A percentile compares a stretch with the other conserved stretches of the same genome.
phyloP scores from a whole-genome alignment of 2,329 filamentous ascomycete species.

The Immersiporthe knoxdaviesiana region DNA sequence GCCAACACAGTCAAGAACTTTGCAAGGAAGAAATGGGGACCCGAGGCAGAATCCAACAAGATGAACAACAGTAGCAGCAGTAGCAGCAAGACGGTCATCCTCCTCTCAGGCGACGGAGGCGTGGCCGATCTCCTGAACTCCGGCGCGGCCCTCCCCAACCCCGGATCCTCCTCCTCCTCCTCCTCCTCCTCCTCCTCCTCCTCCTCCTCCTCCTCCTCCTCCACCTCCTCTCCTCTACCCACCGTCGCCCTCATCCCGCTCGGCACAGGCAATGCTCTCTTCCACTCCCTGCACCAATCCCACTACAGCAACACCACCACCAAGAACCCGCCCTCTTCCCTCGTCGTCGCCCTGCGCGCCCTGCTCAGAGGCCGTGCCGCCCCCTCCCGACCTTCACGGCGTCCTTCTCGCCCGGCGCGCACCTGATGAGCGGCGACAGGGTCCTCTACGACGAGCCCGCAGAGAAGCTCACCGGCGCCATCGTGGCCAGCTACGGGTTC shows the following conservation, averaged over 20 bases:
- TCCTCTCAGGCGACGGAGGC: slow-evolving; percentile 88
- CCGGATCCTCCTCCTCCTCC: slow-evolving; percentile 12
- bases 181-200: no score
- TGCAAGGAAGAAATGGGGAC: slow-evolving; percentile 46
- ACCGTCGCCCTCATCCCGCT: slow-evolving; percentile 61
- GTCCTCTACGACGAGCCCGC: slow-evolving; percentile 34
- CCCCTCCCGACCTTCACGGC: slow-evolving; percentile 66
- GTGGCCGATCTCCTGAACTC: slow-evolving; percentile 81
- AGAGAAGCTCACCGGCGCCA: slow-evolving; percentile 67
- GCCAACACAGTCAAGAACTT: slow-evolving; percentile 67
- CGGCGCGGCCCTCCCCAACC: slow-evolving; percentile 43
- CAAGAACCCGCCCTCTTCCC: slow-evolving; percentile 41
- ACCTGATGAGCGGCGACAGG: slow-evolving; percentile 42
- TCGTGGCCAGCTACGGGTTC: slow-evolving; percentile 88
- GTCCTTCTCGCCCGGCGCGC: slow-evolving; percentile 62
- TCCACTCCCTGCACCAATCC: slow-evolving; percentile 64
- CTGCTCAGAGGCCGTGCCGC: slow-evolving; percentile 60
- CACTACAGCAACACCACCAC: slow-evolving; percentile 44
- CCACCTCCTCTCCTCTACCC: slow-evolving; percentile 39
- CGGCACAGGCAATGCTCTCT: slow-evolving; percentile 68
- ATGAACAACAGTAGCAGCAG: slow-evolving; percentile 37
- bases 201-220: slow-evolving; percentile 14
- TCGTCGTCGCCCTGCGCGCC: slow-evolving; percentile 52
- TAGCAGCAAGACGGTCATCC: slow-evolving; percentile 62
- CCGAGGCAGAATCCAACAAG: slow-evolving; percentile 48